Conservation (phyloP, 192 early-diverging fungal species). For the Coemansia sp. region DNA sequence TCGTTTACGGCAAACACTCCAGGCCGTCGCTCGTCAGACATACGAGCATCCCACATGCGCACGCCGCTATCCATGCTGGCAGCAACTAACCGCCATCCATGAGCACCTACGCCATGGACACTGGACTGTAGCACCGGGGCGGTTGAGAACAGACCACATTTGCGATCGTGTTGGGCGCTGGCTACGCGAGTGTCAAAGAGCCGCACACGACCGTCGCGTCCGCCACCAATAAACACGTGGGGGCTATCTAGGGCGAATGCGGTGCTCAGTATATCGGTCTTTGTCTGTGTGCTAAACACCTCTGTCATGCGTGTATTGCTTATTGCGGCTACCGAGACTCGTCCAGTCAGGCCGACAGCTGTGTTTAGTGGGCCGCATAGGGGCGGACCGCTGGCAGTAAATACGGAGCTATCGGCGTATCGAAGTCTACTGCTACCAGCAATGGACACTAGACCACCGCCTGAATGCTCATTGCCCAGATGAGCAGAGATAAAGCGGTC, state of each 20-base stretch:
- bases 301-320: not conserved
- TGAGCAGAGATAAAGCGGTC: slow-evolving; percentile 10
- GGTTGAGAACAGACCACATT: slow-evolving; percentile 21
- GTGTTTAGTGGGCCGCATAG: not conserved
- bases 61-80: slow-evolving; percentile 37
- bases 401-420: not conserved
- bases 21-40: slow-evolving; percentile 4
- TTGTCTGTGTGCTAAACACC: slow-evolving; percentile 13
- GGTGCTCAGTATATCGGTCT: slow-evolving; percentile 35
- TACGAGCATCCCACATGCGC: slow-evolving; percentile 38
- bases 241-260: slow-evolving; percentile 12
- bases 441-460: slow-evolving; percentile 10
- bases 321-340: not conserved
- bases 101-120: slow-evolving; percentile 27
- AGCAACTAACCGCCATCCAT: slow-evolving; percentile 25
- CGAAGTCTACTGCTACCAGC: not conserved
- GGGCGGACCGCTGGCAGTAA: slow-evolving; percentile 9
- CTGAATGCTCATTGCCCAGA: slow-evolving; percentile 18
- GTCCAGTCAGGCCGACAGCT: slow-evolving; percentile 1
- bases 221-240: slow-evolving; percentile 28
- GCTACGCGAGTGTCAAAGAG: slow-evolving; percentile 30
- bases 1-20: not conserved
- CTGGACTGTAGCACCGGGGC: not conserved
- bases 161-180: slow-evolving; percentile 4
- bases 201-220: slow-evolving; percentile 38